phyloP scores from a whole-genome alignment of 768 basidiomycete genomes.

The Russula compacta region DNA sequence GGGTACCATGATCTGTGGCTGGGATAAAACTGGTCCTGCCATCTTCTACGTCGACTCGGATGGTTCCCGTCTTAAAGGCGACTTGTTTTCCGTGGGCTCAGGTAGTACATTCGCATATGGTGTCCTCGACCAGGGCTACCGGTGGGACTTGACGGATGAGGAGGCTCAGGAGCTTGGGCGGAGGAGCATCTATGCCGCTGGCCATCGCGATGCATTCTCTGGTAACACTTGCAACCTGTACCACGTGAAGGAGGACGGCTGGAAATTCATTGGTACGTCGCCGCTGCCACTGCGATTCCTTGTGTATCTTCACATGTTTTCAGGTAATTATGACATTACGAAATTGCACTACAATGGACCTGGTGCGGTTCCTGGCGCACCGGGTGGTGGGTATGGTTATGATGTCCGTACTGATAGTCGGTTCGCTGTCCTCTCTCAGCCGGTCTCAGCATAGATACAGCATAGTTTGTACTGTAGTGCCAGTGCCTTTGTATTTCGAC shows the following conservation, averaged over 20 bases:
- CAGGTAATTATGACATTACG: constrained; percentile 89
- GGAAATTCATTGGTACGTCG: constrained; percentile 85
- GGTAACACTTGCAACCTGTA: constrained; percentile 95
- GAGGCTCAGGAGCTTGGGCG: constrained; percentile 93
- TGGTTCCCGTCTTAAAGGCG: constrained; percentile 89
- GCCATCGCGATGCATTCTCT: constrained; percentile 93
- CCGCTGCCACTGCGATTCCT: not conserved
- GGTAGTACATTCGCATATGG: constrained; percentile 99
- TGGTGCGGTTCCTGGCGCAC: constrained; percentile 53
- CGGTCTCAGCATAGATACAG: constrained; percentile 11
- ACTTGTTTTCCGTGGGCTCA: constrained; percentile 98
- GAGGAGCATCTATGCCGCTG: constrained; percentile 92
- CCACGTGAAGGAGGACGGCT: constrained; percentile 90
- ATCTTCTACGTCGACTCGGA: constrained; percentile 98
- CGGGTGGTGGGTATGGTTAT: constrained; percentile 72
- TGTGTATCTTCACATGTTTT: constrained; percentile 12
- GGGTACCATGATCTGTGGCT: constrained; percentile 99
- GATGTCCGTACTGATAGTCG: constrained; percentile 56
- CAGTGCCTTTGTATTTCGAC: not conserved
- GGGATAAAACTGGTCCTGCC: constrained; percentile 97
- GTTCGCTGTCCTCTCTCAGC: constrained; percentile 43
- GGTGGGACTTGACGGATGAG: constrained; percentile 85
- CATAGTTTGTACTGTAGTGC: constrained; percentile 13
- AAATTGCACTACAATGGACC: constrained; percentile 88
- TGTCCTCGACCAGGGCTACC: constrained; percentile 92